Base-by-base conservation (phyloP, 352 stramenopile species). In the Phytophthora ramorum region DNA sequence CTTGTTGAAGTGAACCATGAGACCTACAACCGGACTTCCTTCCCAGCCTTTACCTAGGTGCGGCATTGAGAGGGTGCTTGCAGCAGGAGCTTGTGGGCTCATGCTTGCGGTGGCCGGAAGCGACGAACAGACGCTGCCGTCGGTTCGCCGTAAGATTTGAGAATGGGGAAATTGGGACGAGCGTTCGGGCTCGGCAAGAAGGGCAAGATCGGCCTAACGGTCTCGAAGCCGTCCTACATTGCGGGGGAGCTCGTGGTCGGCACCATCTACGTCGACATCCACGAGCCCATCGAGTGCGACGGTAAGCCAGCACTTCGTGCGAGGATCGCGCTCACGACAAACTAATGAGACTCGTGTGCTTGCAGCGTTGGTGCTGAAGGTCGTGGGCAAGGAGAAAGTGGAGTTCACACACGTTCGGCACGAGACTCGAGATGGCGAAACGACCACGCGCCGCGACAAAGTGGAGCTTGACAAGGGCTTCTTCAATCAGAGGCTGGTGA, bases 401-500 rank as follows among this genome's bases (percentile, higher is more conserved):
- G 73, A 79, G 52, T 89, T 79, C 66, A 75, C 69, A 8, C 66
- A 86, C 51, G 43, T 79, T 30, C 54, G 48, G 13, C 61, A 58
- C 1, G 65, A 76, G 57, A 73, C 59, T 8, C 22, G 28, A 12
- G 71, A 86, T 35, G 56, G 56, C 7, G 63, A 89, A 28, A 69
- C 58, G 7, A 47, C 58, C 6, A 74, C 58, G 4, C 59, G 73
- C 3, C 66, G 63, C 17, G 52, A 83, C 3, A 20, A 69, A 10
- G 50, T 81, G 40, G 55, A 74, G 1, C 73, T 70, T 43, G 68
- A 76, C n/a, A 76, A 85, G 26, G 73, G 83, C 32, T 89, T 92
- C 49, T 90, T 91, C 66, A 90, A 90, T 48, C 63, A 91, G 62
- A 89, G 90, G 61, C 72, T 92, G 7, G 80, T 90, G 32, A 78